Percentiles rank a stretch among this genome's conserved stretches.
phyloP scores from a whole-genome alignment of 345 rosid species.

The Cardiospermum halicacabum region DNA sequence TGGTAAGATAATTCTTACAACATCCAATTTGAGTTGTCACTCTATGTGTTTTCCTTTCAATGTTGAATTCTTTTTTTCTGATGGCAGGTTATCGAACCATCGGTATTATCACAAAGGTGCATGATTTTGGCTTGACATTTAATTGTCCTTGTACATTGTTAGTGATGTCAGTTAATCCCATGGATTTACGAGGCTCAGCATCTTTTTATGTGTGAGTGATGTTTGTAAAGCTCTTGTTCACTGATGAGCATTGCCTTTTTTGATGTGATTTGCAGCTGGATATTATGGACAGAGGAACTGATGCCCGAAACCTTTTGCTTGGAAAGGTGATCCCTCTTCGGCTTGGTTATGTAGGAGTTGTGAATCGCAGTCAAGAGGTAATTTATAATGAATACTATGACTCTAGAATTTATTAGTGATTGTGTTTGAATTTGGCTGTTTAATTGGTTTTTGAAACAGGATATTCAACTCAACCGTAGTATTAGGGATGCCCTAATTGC shows the following conservation, averaged over 20 bases:
- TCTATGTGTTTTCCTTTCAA: conserved; percentile 4
- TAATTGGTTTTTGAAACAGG: conserved; percentile 37
- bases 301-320: conserved; percentile 80
- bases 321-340: conserved; percentile 90
- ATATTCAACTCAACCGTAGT: conserved; percentile 75
- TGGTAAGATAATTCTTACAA: conserved; percentile 39
- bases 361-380: conserved; percentile 97
- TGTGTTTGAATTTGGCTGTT: conserved; percentile 11
- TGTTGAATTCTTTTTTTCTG: conserved; percentile 13
- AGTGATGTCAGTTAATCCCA: too few species aligned
- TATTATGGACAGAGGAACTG: conserved; percentile 99
- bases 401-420: neutral
- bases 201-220: neutral
- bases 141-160: too few species aligned
- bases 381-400: conserved; percentile 5
- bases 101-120: conserved; percentile 89
- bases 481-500: conserved; percentile 88
- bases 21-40: neutral
- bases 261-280: conserved; percentile 57
- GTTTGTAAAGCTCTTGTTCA: conserved; percentile 7
- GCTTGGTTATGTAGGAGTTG: conserved; percentile 95
- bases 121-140: neutral
- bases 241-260: conserved; percentile 21
- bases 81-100: conserved; percentile 77
- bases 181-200: too few species aligned